These are phyloP conservation scores for Trypanosoma caninum DNA, from an alignment of 208 protist species.

Conservation along the genomic window DNA sequence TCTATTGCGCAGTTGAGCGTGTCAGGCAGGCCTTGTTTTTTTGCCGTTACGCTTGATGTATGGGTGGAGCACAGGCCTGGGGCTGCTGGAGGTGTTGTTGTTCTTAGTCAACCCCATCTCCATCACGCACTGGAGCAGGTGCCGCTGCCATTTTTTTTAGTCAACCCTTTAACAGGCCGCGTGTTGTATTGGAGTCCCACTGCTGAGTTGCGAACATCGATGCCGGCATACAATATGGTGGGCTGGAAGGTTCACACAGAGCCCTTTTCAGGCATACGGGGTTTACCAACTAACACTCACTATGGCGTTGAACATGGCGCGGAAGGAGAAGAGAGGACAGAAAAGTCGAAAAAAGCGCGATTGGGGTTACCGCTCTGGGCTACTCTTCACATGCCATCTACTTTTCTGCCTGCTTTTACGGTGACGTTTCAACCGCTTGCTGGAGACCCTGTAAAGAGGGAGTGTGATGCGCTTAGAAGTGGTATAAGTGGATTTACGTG, in stretches of 20 bases:
- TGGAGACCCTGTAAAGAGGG: constrained; percentile 12
- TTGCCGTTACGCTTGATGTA: constrained; percentile 44
- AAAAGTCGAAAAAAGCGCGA: not conserved
- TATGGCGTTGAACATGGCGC: not conserved
- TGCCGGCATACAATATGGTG: constrained; percentile 41
- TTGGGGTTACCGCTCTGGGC: constrained; percentile 2
- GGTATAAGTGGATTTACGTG: constrained; percentile 10
- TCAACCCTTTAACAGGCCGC: constrained; percentile 51
- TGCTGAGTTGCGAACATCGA: constrained; percentile 39
- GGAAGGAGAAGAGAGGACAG: not conserved
- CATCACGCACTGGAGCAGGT: constrained; percentile 59
- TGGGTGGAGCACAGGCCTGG: constrained; percentile 28
- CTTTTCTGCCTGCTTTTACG: not conserved
- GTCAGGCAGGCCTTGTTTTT: not conserved
- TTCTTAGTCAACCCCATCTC: constrained; percentile 57
- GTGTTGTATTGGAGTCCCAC: constrained; percentile 58
- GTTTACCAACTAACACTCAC: not conserved
- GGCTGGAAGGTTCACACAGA: constrained; percentile 29
- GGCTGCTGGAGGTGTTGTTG: constrained; percentile 2
- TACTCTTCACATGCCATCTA: constrained; percentile 1
- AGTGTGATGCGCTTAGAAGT: not conserved
- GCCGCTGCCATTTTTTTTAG: constrained; percentile 51
- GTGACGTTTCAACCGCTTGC: constrained; percentile 14
- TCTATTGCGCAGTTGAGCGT: not conserved
- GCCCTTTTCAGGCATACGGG: not conserved